Evolutionary conservation across 805 yeast genomes (phyloP).

Genomic region (Yarrowia sp.): DNA sequence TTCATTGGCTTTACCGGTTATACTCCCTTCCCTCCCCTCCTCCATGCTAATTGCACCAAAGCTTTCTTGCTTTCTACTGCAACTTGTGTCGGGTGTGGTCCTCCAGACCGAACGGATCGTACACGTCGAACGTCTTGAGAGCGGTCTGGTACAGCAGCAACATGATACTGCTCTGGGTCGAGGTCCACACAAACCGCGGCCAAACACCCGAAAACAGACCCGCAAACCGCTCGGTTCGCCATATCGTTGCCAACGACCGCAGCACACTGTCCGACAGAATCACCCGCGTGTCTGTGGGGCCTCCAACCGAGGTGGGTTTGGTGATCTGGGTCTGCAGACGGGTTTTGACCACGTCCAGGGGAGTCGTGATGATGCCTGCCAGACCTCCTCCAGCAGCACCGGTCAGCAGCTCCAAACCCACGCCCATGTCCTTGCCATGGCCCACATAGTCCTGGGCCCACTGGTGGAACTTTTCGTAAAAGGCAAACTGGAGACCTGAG

Average conservation of each 20-base stretch:
- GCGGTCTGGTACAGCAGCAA: slow-evolving; percentile 82
- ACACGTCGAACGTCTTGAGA: slow-evolving; percentile 59
- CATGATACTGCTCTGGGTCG: slow-evolving; percentile 94
- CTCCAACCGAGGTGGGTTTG: slow-evolving; percentile 26
- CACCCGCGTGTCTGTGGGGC: slow-evolving; percentile 39
- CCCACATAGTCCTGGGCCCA: slow-evolving; percentile 49
- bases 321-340: slow-evolving; percentile 85
- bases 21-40: slow-evolving; percentile 7
- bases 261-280: slow-evolving; percentile 56
- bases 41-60: slow-evolving; percentile 1
- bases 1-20: neutral
- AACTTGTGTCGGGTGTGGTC: slow-evolving; percentile 1
- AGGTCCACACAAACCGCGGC: slow-evolving; percentile 96
- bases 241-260: slow-evolving; percentile 62
- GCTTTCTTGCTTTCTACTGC: neutral
- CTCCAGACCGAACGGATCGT: slow-evolving; percentile 18
- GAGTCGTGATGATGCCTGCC: slow-evolving; percentile 94
- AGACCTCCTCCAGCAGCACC: slow-evolving; percentile 98
- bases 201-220: slow-evolving; percentile 95
- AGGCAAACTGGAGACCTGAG: slow-evolving; percentile 94
- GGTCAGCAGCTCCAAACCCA: slow-evolving; percentile 69
- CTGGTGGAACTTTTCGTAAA: slow-evolving; percentile 72
- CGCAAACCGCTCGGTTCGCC: slow-evolving; percentile 72
- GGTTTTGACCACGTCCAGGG: slow-evolving; percentile 92
- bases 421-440: slow-evolving; percentile 48